A percentile compares a stretch with the other conserved stretches of the same genome.
Conservation (phyloP, 2,329 filamentous ascomycete genomes). For the Aspergillus bombycis region DNA sequence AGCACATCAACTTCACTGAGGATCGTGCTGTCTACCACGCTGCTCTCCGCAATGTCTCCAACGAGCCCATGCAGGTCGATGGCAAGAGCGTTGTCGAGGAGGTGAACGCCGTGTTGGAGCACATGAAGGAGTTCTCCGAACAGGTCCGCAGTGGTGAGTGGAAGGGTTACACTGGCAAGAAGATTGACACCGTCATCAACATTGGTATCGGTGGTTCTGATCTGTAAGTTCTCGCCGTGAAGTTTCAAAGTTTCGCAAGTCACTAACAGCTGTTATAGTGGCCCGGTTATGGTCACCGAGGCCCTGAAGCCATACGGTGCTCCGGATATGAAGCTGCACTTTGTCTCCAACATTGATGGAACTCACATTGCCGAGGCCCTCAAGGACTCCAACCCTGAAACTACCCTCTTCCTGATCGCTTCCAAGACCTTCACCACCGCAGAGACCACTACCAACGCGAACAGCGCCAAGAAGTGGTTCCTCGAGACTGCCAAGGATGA, state of each 20-base stretch:
- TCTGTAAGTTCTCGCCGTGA: constrained; percentile 66
- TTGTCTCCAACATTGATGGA: constrained; percentile 99
- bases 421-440: constrained; percentile 99
- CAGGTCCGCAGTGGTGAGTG: constrained; percentile 91
- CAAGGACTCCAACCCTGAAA: constrained; percentile 86
- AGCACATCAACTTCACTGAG: constrained; percentile 99
- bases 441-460: constrained; percentile 95
- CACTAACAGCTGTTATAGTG: constrained; percentile 56
- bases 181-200: constrained; percentile 94
- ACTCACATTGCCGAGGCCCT: constrained; percentile 97
- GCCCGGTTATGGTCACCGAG: constrained; percentile 98
- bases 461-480: constrained; percentile 97
- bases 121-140: constrained; percentile 98
- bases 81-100: constrained; percentile 92
- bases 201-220: constrained; percentile 98
- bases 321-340: constrained; percentile 85
- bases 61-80: constrained; percentile 80
- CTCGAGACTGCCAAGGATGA: constrained; percentile 78
- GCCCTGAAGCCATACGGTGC: constrained; percentile 93
- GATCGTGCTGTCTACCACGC: constrained; percentile 93
- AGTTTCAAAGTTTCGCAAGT: not conserved
- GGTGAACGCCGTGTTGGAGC: constrained; percentile 86
- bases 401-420: constrained; percentile 96
- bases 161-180: constrained; percentile 98
- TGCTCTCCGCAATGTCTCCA: constrained; percentile 86